Base-by-base conservation (phyloP, 2,329 filamentous ascomycete species). In the Colletotrichum melonis region DNA sequence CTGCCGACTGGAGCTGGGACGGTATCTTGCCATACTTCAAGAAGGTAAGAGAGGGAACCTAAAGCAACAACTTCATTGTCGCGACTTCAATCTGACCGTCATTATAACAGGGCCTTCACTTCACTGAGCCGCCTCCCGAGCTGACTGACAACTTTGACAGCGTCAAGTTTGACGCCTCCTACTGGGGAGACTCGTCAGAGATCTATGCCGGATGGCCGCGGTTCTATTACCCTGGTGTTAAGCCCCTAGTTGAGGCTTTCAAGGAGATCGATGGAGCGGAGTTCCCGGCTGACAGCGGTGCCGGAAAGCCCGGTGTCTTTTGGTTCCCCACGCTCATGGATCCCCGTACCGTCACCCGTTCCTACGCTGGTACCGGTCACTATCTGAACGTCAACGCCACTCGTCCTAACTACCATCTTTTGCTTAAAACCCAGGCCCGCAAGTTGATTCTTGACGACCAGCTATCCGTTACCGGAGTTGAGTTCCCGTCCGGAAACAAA, bases 321-420 rank as follows among this genome's bases (percentile, higher is more conserved):
- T 85, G 83, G 82, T 84, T 81, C 65, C 84, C 84, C 19, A 82
- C 81, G 2, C 84, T 85, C 68, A 83, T 83, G 80, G 82, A 85
- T 32, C 82, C 84, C 0, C 75, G 74, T 14, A 77, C 66, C 0
- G 80, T 81, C 14, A 77, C 81, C 58, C 78, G 84, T 19, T 84
- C 83, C 2, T 86, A 84, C 58, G 82, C 84, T 1, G 75, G 78
- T 35, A 85, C 82, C 0, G 83, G 81, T 0, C 84, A 85, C 71
- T 73, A 76, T 57, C 60, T 75, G 3, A 75, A 80, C 12, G 77
- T 81, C 38, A 77, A 82, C n/a, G 78, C 78, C 3, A 75, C 74
- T 54, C 76, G 82, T 11, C 74, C 77, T 4, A 84, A 84, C 70
- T 76, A 84, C 22, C 78, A 77, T 19, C 78, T 85, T 1, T 28